Conservation (phyloP, 2,329 filamentous ascomycete species). For the Epicoccum nigrum region DNA sequence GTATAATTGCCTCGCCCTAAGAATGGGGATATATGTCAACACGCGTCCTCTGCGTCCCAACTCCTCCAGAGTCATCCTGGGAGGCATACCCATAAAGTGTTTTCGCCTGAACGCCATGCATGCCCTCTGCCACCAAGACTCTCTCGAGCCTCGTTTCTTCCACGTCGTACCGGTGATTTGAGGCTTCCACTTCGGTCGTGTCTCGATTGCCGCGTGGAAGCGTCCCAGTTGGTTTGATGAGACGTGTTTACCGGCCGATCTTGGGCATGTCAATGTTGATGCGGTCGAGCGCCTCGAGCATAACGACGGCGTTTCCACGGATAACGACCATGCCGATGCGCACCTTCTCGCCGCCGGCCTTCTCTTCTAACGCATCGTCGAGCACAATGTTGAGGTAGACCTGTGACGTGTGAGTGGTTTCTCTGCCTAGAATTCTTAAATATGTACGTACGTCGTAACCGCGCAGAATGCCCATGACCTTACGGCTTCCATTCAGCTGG, state of each 20-base stretch:
- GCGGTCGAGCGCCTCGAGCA: slow-evolving; percentile 73
- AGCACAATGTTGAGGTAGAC: slow-evolving; percentile 98
- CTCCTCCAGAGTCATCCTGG: slow-evolving; percentile 10
- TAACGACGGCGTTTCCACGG: slow-evolving; percentile 96
- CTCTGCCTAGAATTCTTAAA: too few species aligned
- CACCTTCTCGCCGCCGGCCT: slow-evolving; percentile 86
- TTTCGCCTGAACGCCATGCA: slow-evolving; percentile 29
- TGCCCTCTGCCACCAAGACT: slow-evolving; percentile 13
- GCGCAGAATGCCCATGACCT: slow-evolving; percentile 90
- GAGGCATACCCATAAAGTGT: slow-evolving; percentile 28
- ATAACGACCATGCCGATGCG: slow-evolving; percentile 95
- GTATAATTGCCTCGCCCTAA: slow-evolving; percentile 37
- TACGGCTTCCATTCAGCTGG: slow-evolving; percentile 95
- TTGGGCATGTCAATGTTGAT: slow-evolving; percentile 45
- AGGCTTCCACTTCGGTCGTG: slow-evolving; percentile 1
- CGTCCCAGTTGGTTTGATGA: neutral
- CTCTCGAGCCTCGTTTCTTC: neutral
- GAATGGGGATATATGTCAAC: slow-evolving; percentile 30
- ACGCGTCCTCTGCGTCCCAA: slow-evolving; percentile 8
- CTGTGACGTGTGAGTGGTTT: slow-evolving; percentile 54
- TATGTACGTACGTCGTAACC: slow-evolving; percentile 83
- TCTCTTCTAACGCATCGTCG: slow-evolving; percentile 96
- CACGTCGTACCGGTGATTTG: neutral
- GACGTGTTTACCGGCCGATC: slow-evolving; percentile 33
- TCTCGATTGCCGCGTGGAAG: slow-evolving; percentile 1